Conservation (phyloP, 1,284 basidiomycete genomes). For the Cystobasidium pallidum region DNA sequence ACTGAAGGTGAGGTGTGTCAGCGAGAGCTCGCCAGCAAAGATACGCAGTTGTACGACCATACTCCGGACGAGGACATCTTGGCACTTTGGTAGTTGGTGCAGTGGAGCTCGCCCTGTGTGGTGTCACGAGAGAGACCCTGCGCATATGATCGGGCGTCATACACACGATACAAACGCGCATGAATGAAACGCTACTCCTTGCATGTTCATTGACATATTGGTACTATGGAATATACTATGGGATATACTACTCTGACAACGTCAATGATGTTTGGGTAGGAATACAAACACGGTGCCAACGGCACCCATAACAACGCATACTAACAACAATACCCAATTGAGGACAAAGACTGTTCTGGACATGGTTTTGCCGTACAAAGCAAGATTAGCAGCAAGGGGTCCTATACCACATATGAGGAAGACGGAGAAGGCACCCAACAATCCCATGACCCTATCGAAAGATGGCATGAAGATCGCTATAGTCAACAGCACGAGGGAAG, state of each 20-base stretch:
- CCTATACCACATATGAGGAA: slow-evolving; percentile 77
- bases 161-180: no score
- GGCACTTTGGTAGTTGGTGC: neutral
- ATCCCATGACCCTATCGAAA: slow-evolving; percentile 81
- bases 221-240: no score
- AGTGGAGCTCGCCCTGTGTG: neutral
- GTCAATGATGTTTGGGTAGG: slow-evolving; percentile 51
- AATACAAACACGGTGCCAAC: slow-evolving; percentile 79
- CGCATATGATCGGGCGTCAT: no score
- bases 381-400: slow-evolving; percentile 34
- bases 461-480: slow-evolving; percentile 79
- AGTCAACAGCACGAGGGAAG: slow-evolving; percentile 67
- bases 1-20: slow-evolving; percentile 11
- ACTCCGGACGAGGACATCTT: slow-evolving; percentile 13
- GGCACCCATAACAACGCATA: slow-evolving; percentile 68
- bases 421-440: slow-evolving; percentile 65
- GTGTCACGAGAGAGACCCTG: neutral
- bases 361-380: slow-evolving; percentile 32
- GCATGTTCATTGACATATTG: no score
- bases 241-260: neutral
- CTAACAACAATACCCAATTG: slow-evolving; percentile 60
- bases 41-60: neutral
- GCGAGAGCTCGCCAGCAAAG: neutral
- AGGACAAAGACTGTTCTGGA: slow-evolving; percentile 3
- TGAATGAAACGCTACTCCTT: no score